Evolutionary conservation across 2,329 filamentous ascomycete species (phyloP).

Genomic region (Pseudocercospora ulei): DNA sequence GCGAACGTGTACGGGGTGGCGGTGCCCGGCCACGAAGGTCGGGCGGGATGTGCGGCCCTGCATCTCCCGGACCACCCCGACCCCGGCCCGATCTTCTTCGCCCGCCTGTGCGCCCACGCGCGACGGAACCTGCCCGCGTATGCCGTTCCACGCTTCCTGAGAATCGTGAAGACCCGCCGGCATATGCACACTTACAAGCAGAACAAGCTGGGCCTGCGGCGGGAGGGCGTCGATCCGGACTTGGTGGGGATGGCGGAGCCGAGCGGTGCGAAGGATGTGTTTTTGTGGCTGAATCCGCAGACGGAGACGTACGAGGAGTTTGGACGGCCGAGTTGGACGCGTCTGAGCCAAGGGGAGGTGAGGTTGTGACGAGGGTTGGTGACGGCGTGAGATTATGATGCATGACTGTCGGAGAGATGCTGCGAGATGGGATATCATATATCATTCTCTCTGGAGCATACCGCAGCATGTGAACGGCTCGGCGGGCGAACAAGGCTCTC

Average conservation of each 20-base stretch:
- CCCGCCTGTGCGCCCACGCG: constrained; percentile 49
- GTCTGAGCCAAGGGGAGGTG: constrained; percentile 36
- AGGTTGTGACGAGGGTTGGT: constrained; percentile 16
- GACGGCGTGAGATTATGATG: no score
- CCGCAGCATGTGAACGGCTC: no score
- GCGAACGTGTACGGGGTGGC: constrained; percentile 43
- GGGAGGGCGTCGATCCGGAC: constrained; percentile 56
- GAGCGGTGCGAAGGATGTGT: constrained; percentile 38
- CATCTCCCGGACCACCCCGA: constrained; percentile 47
- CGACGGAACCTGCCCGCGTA: constrained; percentile 58
- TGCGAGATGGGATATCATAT: no score
- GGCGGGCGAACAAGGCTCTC: no score
- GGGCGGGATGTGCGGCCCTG: constrained; percentile 49
- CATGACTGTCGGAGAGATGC: no score
- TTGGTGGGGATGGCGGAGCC: constrained; percentile 40
- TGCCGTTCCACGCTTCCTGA: constrained; percentile 63
- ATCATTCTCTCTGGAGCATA: no score
- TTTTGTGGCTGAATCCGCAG: constrained; percentile 44
- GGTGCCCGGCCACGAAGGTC: constrained; percentile 43
- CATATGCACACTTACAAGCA: constrained; percentile 70
- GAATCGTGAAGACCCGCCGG: constrained; percentile 48
- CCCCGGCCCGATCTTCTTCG: constrained; percentile 38
- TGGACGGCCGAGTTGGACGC: constrained; percentile 50
- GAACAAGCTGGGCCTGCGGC: constrained; percentile 61
- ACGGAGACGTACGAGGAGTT: constrained; percentile 51